Base-by-base conservation (phyloP, 2,329 filamentous ascomycete species). In the Colletotrichum sp. region DNA sequence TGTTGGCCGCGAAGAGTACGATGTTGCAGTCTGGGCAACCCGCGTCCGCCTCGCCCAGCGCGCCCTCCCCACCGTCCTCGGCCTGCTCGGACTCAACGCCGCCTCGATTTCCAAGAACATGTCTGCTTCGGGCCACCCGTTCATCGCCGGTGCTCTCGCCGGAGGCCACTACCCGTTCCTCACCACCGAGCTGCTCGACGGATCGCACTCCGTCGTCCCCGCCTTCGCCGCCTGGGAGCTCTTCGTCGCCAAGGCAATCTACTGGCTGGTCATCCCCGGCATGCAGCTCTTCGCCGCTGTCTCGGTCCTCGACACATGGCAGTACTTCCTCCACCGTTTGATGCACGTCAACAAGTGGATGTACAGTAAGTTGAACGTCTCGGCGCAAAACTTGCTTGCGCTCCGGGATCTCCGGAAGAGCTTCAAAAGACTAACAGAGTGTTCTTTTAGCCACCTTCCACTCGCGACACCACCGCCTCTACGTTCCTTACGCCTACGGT, bases 261-360 rank as follows among this genome's bases (percentile, higher is more conserved):
- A 98, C 86, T 93, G 94, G 88, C 85, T 92, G 75, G 81, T 93
- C 51, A 89, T 98, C 75, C 97, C 97, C 1, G 89, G 86, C 5
- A 69, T 96, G 63, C 96, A 98, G 82, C 94, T 98, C 81, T 85
- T 90, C 72, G 80, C 94, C 64, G 97, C 93, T 29, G 90, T 96
- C 74, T 85, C 91, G 76, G 87, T 97, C 77, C 90, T 98, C 78
- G 97, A 99, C 84, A 97, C 95, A 58, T 99, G 97, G 97, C 96
- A 99, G 83, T 99, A 99, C 86, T 98, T 98, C 85, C 89, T 96
- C 79, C 97, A 99, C 84, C 95, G 97, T 51, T 90, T 93, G 72
- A 99, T 99, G 97, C 97, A 99, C 85, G 89, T 97, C 87, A 98
- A 98, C 87, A 96, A 94, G 84, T 98, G 95, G 94, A 90, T 99